Evolutionary conservation across 2,329 filamentous ascomycete genomes (phyloP).

Genomic region (Salinomyces thailandicus): DNA sequence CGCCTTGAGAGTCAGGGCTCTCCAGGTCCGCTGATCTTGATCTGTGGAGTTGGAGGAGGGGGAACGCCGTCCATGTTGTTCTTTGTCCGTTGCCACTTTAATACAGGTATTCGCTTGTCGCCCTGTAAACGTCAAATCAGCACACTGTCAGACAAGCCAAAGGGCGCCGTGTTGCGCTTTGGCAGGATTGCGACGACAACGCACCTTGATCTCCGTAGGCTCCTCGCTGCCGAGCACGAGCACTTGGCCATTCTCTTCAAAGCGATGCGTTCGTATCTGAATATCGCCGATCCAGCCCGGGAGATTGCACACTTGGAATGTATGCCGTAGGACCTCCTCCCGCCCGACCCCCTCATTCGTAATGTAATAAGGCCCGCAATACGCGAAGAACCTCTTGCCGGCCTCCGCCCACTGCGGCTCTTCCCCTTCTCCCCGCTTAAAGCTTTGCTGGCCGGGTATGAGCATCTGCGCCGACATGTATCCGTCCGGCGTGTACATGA

Average conservation of each 20-base stretch:
- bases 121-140: slow-evolving; percentile 15
- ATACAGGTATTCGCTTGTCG: slow-evolving; percentile 27
- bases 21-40: slow-evolving; percentile 30
- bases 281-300: slow-evolving; percentile 31
- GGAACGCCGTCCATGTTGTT: slow-evolving; percentile 24
- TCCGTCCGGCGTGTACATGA: slow-evolving; percentile 30
- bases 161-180: background rate
- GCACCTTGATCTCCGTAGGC: slow-evolving; percentile 29
- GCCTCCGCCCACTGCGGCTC: slow-evolving; percentile 31
- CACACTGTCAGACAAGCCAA: background rate
- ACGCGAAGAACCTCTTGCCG: slow-evolving; percentile 28
- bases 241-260: slow-evolving; percentile 30
- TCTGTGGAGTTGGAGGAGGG: slow-evolving; percentile 27
- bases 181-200: slow-evolving; percentile 1
- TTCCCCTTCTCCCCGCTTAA: slow-evolving; percentile 28
- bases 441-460: slow-evolving; percentile 28
- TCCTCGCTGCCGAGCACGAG: slow-evolving; percentile 29
- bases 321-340: slow-evolving; percentile 27
- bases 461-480: slow-evolving; percentile 31
- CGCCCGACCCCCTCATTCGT: slow-evolving; percentile 24
- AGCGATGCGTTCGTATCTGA: slow-evolving; percentile 27
- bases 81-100: slow-evolving; percentile 27
- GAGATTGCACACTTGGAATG: slow-evolving; percentile 29
- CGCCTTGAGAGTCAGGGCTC: slow-evolving; percentile 18
- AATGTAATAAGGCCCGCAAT: slow-evolving; percentile 31